Conservation (phyloP, 2,329 filamentous ascomycete genomes). For the Drechslerella dactyloides region DNA sequence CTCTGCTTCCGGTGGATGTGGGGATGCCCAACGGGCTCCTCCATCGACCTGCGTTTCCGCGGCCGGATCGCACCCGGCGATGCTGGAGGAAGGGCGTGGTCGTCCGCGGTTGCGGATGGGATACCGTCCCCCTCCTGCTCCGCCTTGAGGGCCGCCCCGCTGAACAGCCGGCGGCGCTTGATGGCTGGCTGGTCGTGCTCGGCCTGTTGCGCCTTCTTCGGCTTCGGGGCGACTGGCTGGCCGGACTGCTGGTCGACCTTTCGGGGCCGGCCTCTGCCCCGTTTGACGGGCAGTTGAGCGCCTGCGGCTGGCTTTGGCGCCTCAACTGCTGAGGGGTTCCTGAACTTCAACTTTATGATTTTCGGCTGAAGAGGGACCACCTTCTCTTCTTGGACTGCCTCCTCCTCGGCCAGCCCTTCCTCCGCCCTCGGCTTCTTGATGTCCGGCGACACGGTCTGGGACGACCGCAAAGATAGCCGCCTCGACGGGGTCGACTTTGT, state of each 20-base stretch:
- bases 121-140: slow-evolving; percentile 4
- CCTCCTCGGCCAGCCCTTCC: too few species aligned
- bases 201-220: background rate
- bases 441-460: slow-evolving; percentile 22
- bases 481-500: slow-evolving; percentile 11
- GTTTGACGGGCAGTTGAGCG: slow-evolving; percentile 11
- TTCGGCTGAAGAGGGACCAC: slow-evolving; percentile 19
- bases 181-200: slow-evolving; percentile 11
- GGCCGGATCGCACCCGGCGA: background rate
- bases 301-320: background rate
- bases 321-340: slow-evolving; percentile 7
- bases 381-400: background rate
- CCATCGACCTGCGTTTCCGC: slow-evolving; percentile 30
- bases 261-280: slow-evolving; percentile 36
- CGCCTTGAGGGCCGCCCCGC: slow-evolving; percentile 16
- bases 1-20: slow-evolving; percentile 45
- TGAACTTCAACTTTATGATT: slow-evolving; percentile 39
- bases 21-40: slow-evolving; percentile 29
- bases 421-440: slow-evolving; percentile 8
- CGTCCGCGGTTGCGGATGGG: background rate
- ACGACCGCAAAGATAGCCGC: slow-evolving; percentile 8
- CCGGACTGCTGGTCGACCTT: slow-evolving; percentile 32
- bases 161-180: slow-evolving; percentile 23
- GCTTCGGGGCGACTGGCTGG: slow-evolving; percentile 17
- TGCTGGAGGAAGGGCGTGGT: background rate